Evolutionary conservation across 164 flowering plant species (phyloP), one percentile per base, ranked within the genome.

Genomic region (Vitis rupestris): DNA sequence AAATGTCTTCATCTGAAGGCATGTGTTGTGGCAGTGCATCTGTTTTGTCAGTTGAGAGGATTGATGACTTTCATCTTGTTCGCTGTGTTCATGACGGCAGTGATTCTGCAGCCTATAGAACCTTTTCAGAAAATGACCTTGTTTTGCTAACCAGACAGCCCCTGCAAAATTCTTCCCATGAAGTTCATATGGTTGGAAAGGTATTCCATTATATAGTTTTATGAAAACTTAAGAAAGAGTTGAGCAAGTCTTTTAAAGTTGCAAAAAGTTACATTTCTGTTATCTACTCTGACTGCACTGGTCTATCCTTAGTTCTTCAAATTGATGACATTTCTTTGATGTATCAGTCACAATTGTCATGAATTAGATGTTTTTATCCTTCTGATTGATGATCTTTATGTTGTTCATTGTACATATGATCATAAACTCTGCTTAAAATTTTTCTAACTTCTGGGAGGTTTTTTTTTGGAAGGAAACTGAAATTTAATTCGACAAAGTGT

Each of bases 21-120:
- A 84, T 91, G 83, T 82, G 79, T 37, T 88, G 74, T 83, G 94
- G 95, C 16, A 80, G 72, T 75, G 49, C 92, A 53, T 88, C 97
- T 71, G 87, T 92, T 61, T 62, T 94, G 48, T 87, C 98, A 30
- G 88, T 94, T 72, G 99, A 94, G 78, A 86, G 96, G 74, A 68
- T 94, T 79, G 99, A 94, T 86, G 98, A 90, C 64, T 94, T 94
- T 73, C 93, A 94, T 83, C 81, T 87, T 69, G 82, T 94, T 76
- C 97, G 98, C 51, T 86, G 92, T 82, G 76, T 86, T 48, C 84
- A 86, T 76, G 91, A 83, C 71, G 89, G 81, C 14, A 60, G 56
- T 62, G 83, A 86, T 72, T 75, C 81, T 55, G 15, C 77, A 57
- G 70, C 81, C 49, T 82, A 87, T 48, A 83, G 65, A 77, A 78